Percentiles rank a stretch among this genome's conserved stretches.
Conservation (phyloP, 306 rosid species). For the Neltuma alba region DNA sequence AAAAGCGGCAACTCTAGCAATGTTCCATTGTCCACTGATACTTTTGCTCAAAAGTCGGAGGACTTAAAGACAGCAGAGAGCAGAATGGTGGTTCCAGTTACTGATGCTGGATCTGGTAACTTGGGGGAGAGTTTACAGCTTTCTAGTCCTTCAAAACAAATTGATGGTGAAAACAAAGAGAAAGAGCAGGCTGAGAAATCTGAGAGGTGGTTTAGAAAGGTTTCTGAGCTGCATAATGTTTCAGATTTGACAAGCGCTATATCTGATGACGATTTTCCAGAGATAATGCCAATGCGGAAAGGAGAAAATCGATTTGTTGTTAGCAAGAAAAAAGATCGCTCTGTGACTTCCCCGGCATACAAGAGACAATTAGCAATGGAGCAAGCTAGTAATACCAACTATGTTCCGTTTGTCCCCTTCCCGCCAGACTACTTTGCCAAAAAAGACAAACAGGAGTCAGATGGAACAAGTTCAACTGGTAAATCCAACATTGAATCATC, state of each 20-base stretch:
- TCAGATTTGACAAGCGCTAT: constrained; percentile 63
- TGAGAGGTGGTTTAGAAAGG: constrained; percentile 86
- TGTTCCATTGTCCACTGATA: constrained; percentile 57
- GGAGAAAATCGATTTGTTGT: constrained; percentile 93
- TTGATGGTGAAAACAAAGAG: constrained; percentile 43
- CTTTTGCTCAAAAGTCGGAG: constrained; percentile 55
- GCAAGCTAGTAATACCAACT: constrained; percentile 64
- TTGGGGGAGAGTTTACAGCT: constrained; percentile 30
- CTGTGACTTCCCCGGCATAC: constrained; percentile 83
- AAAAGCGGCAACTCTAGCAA: constrained; percentile 46
- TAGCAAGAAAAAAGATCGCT: constrained; percentile 87
- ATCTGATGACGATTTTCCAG: constrained; percentile 88
- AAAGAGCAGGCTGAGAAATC: constrained; percentile 80
- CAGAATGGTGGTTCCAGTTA: constrained; percentile 12
- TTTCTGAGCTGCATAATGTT: constrained; percentile 78
- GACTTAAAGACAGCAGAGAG: constrained; percentile 43
- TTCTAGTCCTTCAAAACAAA: constrained; percentile 42
- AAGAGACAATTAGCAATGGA: constrained; percentile 78
- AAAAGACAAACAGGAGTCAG: constrained; percentile 52
- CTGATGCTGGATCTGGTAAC: constrained; percentile 29
- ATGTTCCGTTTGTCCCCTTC: constrained; percentile 92
- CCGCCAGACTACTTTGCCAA: constrained; percentile 90
- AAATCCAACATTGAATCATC: constrained; percentile 39
- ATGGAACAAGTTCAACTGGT: constrained; percentile 38
- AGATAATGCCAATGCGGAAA: constrained; percentile 92